Base-by-base conservation (phyloP, 306 rosid species). In the Cicer bijugum region DNA sequence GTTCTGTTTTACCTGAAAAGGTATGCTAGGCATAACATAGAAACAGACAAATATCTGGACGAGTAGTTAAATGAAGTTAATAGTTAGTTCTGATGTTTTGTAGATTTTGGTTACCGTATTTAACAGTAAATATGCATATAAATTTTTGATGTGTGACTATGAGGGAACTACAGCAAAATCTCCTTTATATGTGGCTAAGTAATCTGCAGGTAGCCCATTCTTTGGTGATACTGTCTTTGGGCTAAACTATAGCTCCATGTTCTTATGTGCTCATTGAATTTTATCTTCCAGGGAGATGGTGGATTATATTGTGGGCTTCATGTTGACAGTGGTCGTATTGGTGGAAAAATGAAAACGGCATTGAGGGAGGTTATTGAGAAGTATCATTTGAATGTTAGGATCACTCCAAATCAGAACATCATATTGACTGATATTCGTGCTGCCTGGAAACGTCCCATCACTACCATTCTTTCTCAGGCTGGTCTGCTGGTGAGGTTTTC, bases 341-440 rank as follows among this genome's bases (percentile, higher is more conserved):
- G 68, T 20, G 99, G 99, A 11, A 86, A 86, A 67, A 94, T 87
- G 99, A 94, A 94, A 77, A 86, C 73, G 78, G 72, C 96, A 74
- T 69, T 94, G 80, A 83, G 97, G 63, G 99, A 94, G 89, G 90
- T 94, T 61, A 90, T 94, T 75, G 91, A 84, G 85, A 94, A 94
- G 75, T 94, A 91, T 80, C 78, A 85, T 85, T 82, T 94, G 86
- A 85, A 87, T 69, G 88, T 78, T 68, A 84, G 97, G 71, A 85
- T 94, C 65, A 94, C 99, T 75, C 99, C 97, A 52, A 91, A 94
- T 72, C 99, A 94, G 80, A 94, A 91, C 80, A 83, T 94, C 67
- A 86, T 94, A 79, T 83, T 94, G 89, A 85, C 93, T 75, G 96
- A 94, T 79, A 86, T 94, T 69, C 96, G 89, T 17, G 81, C 70